Evolutionary conservation across 2,329 filamentous ascomycete species (phyloP), one percentile per base, ranked within the genome.

Genomic region (Botrytis tulipae): DNA sequence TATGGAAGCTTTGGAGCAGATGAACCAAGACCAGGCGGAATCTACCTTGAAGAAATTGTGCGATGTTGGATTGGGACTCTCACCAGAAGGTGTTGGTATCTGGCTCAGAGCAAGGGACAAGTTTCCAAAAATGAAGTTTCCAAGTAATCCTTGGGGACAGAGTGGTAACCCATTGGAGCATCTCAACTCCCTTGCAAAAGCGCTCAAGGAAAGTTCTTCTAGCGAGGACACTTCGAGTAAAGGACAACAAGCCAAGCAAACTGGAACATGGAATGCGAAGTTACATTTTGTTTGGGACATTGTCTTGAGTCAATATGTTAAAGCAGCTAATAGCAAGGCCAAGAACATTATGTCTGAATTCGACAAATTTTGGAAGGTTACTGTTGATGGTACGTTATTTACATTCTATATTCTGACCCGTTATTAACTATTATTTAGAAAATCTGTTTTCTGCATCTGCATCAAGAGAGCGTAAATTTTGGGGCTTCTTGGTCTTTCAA

Each of bases 211-310:
- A 78, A 92, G 86, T 73, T 86, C 90, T 72, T 87, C 87, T 59
- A 86, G 87, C 59, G 84, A 86, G 37, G 83, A 83, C 7, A 84
- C 85, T 59, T 85, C 88, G 18, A 83, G 83, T 40, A 82, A 81
- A 3, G 82, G 83, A 48, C 82, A 83, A 35, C 79, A 82, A 32
- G 80, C 77, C 10, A 80, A 79, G 68, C 82, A 83, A 80, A 91
- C 92, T 75, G 91, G 92, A 29, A 91, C 90, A 75, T 95, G 93
- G 87, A 94, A 90, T 73, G 89, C 92, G 1, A 92, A 94, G 79
- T 85, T 97, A 72, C 93, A 94, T 78, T 97, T 97, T 81, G 93
- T 94, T 0, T 98, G 95, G 96, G 89, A 93, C 76, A 83, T 95
- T 40, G 88, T 98, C 32, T 82, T 97, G n/a, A 83, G 80, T 1